Evolutionary conservation across 2,329 filamentous ascomycete genomes (phyloP).

Genomic region (Cladosporium sp.): DNA sequence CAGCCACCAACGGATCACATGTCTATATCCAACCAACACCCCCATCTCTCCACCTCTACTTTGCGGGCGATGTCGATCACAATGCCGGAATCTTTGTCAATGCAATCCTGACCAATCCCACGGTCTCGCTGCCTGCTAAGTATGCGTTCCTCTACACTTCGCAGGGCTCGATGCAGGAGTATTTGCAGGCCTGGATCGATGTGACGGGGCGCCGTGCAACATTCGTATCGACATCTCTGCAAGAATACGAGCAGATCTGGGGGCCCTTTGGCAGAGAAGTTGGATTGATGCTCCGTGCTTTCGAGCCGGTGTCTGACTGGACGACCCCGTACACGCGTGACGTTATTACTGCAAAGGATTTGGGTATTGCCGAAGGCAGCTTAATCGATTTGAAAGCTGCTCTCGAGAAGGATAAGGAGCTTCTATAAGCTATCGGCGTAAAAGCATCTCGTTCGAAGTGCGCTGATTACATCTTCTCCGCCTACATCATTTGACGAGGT

Average conservation of each 20-base stretch:
- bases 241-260: constrained; percentile 17
- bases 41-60: neutral
- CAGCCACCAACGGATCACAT: constrained; percentile 13
- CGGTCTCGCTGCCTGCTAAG: constrained; percentile 14
- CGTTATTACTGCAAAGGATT: constrained; percentile 17
- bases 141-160: constrained; percentile 17
- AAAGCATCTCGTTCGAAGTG: no score
- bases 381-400: constrained; percentile 14
- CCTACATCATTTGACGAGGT: no score
- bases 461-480: no score
- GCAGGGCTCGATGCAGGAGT: constrained; percentile 8
- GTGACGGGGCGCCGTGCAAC: constrained; percentile 16
- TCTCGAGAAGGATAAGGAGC: constrained; percentile 17
- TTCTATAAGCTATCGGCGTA: no score
- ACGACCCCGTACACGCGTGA: neutral
- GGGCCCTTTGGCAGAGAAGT: constrained; percentile 16
- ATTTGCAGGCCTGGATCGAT: constrained; percentile 15
- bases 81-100: constrained; percentile 19
- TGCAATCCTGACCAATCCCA: constrained; percentile 19
- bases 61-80: constrained; percentile 14
- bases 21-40: constrained; percentile 11
- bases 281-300: constrained; percentile 11
- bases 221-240: neutral
- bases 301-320: constrained; percentile 12
- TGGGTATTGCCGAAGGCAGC: constrained; percentile 7